Base-by-base conservation (phyloP, 495 filamentous ascomycete genomes). In the Astrothelium macrocarpum region DNA sequence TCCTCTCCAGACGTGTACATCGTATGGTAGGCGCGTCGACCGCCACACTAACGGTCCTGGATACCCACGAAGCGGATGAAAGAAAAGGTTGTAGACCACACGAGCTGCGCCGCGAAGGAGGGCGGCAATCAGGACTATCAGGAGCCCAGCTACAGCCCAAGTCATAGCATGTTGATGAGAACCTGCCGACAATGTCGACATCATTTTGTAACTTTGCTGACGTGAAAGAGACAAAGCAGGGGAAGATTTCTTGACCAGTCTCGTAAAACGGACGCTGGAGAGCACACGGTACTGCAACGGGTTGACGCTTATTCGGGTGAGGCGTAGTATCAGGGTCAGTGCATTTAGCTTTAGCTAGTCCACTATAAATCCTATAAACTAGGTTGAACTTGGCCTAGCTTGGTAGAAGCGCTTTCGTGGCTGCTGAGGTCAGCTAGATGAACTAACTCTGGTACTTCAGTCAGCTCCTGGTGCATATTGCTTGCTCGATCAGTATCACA, bases 41-140 rank as follows among this genome's bases (percentile, higher is more conserved):
- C 64, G 64, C 43, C 72, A 71, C 32, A 71, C 58, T 29, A 43
- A 53, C 3, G 82, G 82, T 3, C 82, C 82, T 0, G 82, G 81
- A 64, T 77, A 78, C 1, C 70, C 69, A 32, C 70, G 65, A 5
- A 82, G 72, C 4, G 82, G 81, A 62, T 83, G 79, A 32, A 84
- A 77, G 66, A 73, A 81, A 23, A 79, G 53, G 43, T 78, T 79
- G 67, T 81, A 80, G 26, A 74, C 25, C 29, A 67, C 32, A 20
- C 43, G 43, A 49, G 43, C 43, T 49, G 18, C 43, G 3, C 9
- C 18, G 9, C 43, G 43, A 49, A 49, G n/a, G 43, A 49, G 18
- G 43, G 43, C 43, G 18, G n/a, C 43, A 49, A 18, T 18, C 43
- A 49, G 43, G 18, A 49, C 43, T 10, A 49, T 14, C 9, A 49